Conservation (phyloP, 2,329 filamentous ascomycete species). For the Thyridium curvatum region DNA sequence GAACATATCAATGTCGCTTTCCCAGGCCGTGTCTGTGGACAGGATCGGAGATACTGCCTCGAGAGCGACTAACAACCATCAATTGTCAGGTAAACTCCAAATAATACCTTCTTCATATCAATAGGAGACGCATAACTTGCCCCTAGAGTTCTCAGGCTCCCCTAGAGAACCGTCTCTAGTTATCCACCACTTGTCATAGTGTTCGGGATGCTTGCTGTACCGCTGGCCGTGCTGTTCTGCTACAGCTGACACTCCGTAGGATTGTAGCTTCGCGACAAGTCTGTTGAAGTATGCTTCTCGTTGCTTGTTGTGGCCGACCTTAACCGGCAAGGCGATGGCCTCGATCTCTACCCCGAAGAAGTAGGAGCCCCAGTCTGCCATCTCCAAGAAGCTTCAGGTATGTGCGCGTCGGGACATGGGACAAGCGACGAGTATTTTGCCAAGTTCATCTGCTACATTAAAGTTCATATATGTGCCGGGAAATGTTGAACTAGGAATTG, state of each 20-base stretch:
- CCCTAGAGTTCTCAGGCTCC: no score
- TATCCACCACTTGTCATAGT: conserved; percentile 35
- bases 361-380: no score
- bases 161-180: conserved; percentile 31
- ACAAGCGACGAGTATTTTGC: no score
- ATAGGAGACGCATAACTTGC: no score
- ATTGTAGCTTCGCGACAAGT: conserved; percentile 29
- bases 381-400: no score
- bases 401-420: no score
- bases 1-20: conserved; percentile 27
- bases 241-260: conserved; percentile 28
- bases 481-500: no score
- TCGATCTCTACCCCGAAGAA: conserved; percentile 34
- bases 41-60: conserved; percentile 32
- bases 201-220: conserved; percentile 34
- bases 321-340: conserved; percentile 26
- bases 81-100: no score
- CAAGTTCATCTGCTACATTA: no score
- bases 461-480: no score
- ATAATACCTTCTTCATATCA: no score
- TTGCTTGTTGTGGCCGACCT: conserved; percentile 27
- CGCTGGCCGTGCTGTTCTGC: conserved; percentile 28
- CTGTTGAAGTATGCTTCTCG: no score
- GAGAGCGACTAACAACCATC: conserved; percentile 35
- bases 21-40: conserved; percentile 24